Evolutionary conservation across 768 basidiomycete genomes (phyloP), one percentile per base, ranked within the genome.

Genomic region (Artomyces pyxidatus): DNA sequence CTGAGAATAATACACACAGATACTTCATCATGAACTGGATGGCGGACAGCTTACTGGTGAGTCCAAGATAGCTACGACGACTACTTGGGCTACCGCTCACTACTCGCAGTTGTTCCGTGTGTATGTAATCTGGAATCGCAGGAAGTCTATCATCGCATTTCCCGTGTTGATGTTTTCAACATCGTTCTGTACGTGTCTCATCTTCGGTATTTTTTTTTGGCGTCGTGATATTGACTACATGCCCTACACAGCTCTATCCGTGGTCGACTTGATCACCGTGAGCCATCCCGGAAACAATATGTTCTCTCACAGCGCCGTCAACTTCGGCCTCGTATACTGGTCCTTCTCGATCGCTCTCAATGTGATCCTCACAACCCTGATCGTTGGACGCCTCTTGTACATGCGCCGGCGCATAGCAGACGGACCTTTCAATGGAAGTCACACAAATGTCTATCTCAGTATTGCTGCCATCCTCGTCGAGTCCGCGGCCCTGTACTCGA

Each of bases 401-500:
- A 45, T 45, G 35, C 50, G 53, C 5, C 29, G 46, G 21, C 35
- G 42, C 4, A 45, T 32, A 23, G 23, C 29, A 4, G 8, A 37
- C 8, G 41, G 19, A 10, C 21, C 25, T 19, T 12, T 22, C 6
- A 12, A 11, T 2, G 29, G 30, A 10, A 41, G 39, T 8, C 28
- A 42, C 21, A 10, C 30, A 2, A 42, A 26, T 3, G 25, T 41
- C 5, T 55, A 54, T 38, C 19, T 45, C 10, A 43, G 44, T 23
- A 45, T 57, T 19, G 26, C 50, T 14, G 46, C 56, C 16, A 54
- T 57, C 39, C 46, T 54, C 5, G 43, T 57, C 45, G 56, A 57
- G 45, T 55, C 54, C 19, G 53, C 56, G 11, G 21, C 41, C 17
- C 41, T 51, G 32, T 52, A 55, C 35, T 22, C 53, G 19, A 40